Evolutionary conservation across 192 early-diverging fungal species (phyloP).

Genomic region (Fimicolochytrium jonesii): DNA sequence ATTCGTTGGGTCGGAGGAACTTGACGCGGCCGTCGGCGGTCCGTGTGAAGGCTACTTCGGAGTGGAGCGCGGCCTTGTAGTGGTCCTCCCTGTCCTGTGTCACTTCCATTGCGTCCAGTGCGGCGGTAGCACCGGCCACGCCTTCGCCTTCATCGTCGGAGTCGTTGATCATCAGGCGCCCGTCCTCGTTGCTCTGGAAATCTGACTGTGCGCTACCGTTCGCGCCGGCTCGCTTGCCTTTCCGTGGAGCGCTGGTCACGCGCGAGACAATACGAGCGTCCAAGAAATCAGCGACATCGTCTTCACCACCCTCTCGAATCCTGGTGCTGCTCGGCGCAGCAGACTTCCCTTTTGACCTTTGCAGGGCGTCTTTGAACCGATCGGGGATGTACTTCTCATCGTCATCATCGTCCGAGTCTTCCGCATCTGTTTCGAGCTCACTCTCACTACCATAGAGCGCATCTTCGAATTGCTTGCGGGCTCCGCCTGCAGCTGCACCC

Average conservation of each 20-base stretch:
- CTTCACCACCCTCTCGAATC: slow-evolving; percentile 43
- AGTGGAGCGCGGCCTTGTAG: slow-evolving; percentile 75
- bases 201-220: not conserved
- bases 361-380: slow-evolving; percentile 31
- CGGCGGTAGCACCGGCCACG: slow-evolving; percentile 35
- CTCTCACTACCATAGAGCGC: slow-evolving; percentile 90
- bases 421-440: slow-evolving; percentile 72
- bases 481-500: slow-evolving; percentile 2
- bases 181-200: slow-evolving; percentile 70
- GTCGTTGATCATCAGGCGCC: slow-evolving; percentile 80
- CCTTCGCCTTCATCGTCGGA: slow-evolving; percentile 39
- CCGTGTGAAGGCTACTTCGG: slow-evolving; percentile 82
- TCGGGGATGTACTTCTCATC: slow-evolving; percentile 47
- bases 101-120: slow-evolving; percentile 34
- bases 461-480: slow-evolving; percentile 71
- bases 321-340: slow-evolving; percentile 6
- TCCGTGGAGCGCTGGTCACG: slow-evolving; percentile 29
- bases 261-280: slow-evolving; percentile 71
- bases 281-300: slow-evolving; percentile 78
- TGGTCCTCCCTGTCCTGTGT: slow-evolving; percentile 67
- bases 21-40: slow-evolving; percentile 81
- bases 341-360: not conserved
- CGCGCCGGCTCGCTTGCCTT: not conserved
- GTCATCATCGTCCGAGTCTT: slow-evolving; percentile 60
- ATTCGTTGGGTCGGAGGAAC: slow-evolving; percentile 61